phyloP scores from a whole-genome alignment of 495 filamentous ascomycete genomes.

The Trichodelitschia bisporula region DNA sequence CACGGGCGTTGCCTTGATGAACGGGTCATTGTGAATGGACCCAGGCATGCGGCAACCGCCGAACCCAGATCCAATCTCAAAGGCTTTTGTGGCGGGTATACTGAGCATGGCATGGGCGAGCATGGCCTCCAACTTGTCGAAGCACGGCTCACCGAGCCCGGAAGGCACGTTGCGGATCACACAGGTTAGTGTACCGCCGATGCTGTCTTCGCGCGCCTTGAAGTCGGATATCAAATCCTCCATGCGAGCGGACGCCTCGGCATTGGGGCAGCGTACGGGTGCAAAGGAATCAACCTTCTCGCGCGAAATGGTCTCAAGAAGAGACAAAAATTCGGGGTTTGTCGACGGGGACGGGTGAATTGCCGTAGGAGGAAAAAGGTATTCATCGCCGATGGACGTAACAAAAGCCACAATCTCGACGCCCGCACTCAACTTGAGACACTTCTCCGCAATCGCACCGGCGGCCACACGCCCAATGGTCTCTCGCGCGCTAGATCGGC shows the following conservation, averaged over 20 bases:
- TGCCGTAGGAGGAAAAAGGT: conserved; percentile 62
- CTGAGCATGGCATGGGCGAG: conserved; percentile 92
- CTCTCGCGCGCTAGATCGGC: conserved; percentile 77
- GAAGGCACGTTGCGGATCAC: conserved; percentile 76
- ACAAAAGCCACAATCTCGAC: conserved; percentile 85
- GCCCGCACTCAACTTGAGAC: conserved; percentile 52
- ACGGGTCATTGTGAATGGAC: conserved; percentile 83
- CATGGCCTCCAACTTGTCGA: conserved; percentile 88
- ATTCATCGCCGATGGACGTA: conserved; percentile 57
- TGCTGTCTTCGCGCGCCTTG: conserved; percentile 66
- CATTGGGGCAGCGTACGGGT: conserved; percentile 69
- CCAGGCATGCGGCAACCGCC: conserved; percentile 70
- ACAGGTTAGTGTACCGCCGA: conserved; percentile 88
- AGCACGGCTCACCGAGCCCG: conserved; percentile 82
- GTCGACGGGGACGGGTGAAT: conserved; percentile 46
- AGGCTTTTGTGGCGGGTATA: conserved; percentile 91
- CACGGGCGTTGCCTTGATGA: conserved; percentile 30
- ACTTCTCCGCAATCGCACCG: conserved; percentile 90
- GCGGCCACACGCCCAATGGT: conserved; percentile 86
- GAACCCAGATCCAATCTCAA: conserved; percentile 91
- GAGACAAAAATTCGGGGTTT: conserved; percentile 61
- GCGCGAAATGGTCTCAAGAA: conserved; percentile 53
- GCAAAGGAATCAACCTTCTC: conserved; percentile 41
- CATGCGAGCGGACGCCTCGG: conserved; percentile 41
- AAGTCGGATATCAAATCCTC: conserved; percentile 54